Evolutionary conservation across 169 alveolate genomes (phyloP).

Genomic region (Cryptosporidium sp.): DNA sequence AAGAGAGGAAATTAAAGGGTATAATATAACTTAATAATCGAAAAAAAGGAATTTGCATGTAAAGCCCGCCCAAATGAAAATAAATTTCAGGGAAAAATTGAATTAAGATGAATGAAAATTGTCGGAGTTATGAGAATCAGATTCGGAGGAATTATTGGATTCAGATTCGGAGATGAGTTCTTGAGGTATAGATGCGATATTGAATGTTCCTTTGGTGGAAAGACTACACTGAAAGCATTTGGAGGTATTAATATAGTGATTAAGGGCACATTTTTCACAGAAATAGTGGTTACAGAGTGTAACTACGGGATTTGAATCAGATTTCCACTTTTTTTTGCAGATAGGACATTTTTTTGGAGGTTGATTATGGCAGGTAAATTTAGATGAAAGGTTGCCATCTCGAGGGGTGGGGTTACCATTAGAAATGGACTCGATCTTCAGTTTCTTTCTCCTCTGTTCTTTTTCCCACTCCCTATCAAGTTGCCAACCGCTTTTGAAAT

Average conservation of each 20-base stretch:
- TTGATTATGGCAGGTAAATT: constrained; percentile 17
- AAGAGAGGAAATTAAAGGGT: too few species aligned
- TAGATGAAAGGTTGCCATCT: constrained; percentile 82
- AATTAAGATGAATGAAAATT: neutral
- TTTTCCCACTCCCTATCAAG: constrained; percentile 93
- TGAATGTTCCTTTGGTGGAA: constrained; percentile 89
- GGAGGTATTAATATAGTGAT: constrained; percentile 83
- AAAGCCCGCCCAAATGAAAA: neutral
- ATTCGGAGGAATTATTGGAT: neutral
- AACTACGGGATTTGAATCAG: constrained; percentile 88
- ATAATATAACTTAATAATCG: neutral
- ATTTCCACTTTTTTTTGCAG: constrained; percentile 87
- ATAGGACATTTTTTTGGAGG: constrained; percentile 86
- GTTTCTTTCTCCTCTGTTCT: constrained; percentile 84
- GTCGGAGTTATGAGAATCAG: neutral
- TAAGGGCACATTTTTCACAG: constrained; percentile 93
- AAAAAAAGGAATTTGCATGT: neutral
- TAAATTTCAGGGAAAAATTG: neutral
- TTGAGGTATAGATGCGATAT: constrained; percentile 81
- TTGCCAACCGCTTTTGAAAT: constrained; percentile 96
- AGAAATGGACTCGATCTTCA: constrained; percentile 25
- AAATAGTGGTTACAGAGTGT: constrained; percentile 93
- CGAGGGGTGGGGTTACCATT: constrained; percentile 65
- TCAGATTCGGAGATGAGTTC: neutral
- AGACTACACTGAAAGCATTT: constrained; percentile 89